Base-by-base conservation (phyloP, 192 early-diverging fungal species). In the Chytriomyces hyalinus region DNA sequence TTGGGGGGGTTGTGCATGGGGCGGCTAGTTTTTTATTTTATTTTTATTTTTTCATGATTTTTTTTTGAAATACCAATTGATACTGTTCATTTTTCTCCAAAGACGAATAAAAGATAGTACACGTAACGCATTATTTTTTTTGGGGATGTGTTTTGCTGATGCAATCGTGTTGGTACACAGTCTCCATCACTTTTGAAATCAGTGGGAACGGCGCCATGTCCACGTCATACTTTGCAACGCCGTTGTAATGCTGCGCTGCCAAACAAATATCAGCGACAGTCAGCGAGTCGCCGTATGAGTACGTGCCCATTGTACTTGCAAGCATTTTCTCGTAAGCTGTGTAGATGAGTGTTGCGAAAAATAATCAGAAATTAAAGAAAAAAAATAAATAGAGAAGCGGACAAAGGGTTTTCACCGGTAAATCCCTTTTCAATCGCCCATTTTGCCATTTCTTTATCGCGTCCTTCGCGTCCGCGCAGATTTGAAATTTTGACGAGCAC, bases 321-420 rank as follows among this genome's bases (percentile, higher is more conserved):
- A 70, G 49, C 68, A 57, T 70, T 15, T 15, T 22, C 45, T 70
- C 68, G 17, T 51, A 70, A 15, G 68, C 68, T 67, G 20, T 26
- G 51, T 53, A 0, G 20, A 10, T 26, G 8, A 67, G 45, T 45
- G 7, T 26, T 11, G 24, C 24, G 10, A 9, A 26, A 36, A 36
- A 36, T 36, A 36, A 36, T 36, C 36, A 36, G 36, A 36, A 36
- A 26, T 26, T 26, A 0, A 36, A 36, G 36, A 36, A 36, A 36
- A 36, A 36, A 36, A 36, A 36, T 36, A 36, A n/a, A n/a, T n/a
- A n/a, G n/a, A n/a, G n/a, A n/a, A n/a, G n/a, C n/a, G n/a, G n/a
- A n/a, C n/a, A n/a, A n/a, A n/a, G n/a, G n/a, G n/a, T n/a, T n/a
- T n/a, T n/a, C 28, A 64, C 65, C 65, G 11, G 50, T 28, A 49